Evolutionary conservation across 2,329 filamentous ascomycete genomes (phyloP).

Genomic region (Didymella sp.): DNA sequence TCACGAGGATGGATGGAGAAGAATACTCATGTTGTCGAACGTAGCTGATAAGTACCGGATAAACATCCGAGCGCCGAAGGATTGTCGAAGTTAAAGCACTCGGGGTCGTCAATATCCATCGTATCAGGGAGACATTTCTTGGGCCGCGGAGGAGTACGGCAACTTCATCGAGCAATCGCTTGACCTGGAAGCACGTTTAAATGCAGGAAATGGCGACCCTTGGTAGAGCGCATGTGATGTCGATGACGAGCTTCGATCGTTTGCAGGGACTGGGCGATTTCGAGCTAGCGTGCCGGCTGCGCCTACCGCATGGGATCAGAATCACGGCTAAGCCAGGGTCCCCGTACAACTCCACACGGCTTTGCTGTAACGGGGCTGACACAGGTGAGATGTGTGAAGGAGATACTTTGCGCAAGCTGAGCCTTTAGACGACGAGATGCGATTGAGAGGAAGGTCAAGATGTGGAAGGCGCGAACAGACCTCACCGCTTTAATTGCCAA

Average conservation of each 20-base stretch:
- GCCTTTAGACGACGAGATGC: background rate
- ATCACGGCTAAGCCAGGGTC: constrained; percentile 3
- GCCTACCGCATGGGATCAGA: background rate
- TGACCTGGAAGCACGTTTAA: background rate
- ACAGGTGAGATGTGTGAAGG: background rate
- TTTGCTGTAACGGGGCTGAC: constrained; percentile 8
- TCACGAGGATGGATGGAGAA: background rate
- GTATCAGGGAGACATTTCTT: background rate
- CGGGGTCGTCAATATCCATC: background rate
- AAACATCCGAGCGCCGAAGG: background rate
- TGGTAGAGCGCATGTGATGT: background rate
- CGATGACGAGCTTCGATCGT: background rate
- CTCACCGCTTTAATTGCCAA: constrained; percentile 4
- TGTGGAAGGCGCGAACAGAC: background rate
- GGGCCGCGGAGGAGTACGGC: background rate
- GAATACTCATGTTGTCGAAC: background rate
- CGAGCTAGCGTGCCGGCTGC: constrained; percentile 10
- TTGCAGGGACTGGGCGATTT: background rate
- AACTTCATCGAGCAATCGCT: background rate
- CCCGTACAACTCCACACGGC: constrained; percentile 12
- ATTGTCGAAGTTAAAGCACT: constrained; percentile 1
- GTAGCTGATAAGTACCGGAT: background rate
- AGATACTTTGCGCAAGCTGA: background rate
- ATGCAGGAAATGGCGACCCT: background rate
- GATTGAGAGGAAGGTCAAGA: background rate